A percentile compares a stretch with the other conserved stretches of the same genome.
These are phyloP conservation scores for Tranzscheliella williamsii DNA, from an alignment of 1,284 basidiomycete species.

Conservation along the genomic window DNA sequence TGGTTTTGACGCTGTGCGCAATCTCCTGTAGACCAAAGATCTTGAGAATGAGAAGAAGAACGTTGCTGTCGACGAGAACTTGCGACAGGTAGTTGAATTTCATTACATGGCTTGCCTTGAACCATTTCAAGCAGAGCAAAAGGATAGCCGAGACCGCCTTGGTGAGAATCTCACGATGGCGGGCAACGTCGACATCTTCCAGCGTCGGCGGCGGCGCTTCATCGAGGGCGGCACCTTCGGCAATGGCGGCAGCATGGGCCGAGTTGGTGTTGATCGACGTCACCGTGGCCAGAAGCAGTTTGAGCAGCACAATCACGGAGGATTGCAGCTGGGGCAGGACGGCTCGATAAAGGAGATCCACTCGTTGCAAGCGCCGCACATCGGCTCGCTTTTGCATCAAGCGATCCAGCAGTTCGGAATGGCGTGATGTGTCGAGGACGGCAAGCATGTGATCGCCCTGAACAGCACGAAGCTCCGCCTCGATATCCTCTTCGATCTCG, in stretches of 20 bases:
- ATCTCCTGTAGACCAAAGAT: slow-evolving; percentile 97
- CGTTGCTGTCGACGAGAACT: slow-evolving; percentile 91
- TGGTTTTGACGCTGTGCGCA: slow-evolving; percentile 77
- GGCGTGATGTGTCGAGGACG: slow-evolving; percentile 48
- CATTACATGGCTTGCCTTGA: slow-evolving; percentile 88
- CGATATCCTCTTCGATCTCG: slow-evolving; percentile 46
- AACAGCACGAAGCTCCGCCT: slow-evolving; percentile 38
- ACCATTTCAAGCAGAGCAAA: slow-evolving; percentile 90
- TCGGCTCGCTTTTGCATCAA: slow-evolving; percentile 51
- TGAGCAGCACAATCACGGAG: slow-evolving; percentile 58
- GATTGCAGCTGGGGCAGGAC: slow-evolving; percentile 53
- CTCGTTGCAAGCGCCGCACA: slow-evolving; percentile 47
- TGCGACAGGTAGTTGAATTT: slow-evolving; percentile 98
- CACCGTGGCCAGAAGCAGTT: slow-evolving; percentile 56
- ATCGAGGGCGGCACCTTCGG: slow-evolving; percentile 49
- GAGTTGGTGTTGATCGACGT: slow-evolving; percentile 56
- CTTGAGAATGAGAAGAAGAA: slow-evolving; percentile 88
- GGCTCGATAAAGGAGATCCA: slow-evolving; percentile 53
- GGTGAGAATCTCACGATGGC: slow-evolving; percentile 95
- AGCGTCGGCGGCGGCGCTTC: slow-evolving; percentile 73
- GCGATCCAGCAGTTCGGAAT: slow-evolving; percentile 23
- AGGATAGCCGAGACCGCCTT: slow-evolving; percentile 96
- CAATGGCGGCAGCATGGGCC: slow-evolving; percentile 53
- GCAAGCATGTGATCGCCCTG: slow-evolving; percentile 51
- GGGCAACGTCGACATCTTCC: slow-evolving; percentile 91